phyloP scores from a whole-genome alignment of 768 basidiomycete genomes.

The Pleurotus citrinopileatus region DNA sequence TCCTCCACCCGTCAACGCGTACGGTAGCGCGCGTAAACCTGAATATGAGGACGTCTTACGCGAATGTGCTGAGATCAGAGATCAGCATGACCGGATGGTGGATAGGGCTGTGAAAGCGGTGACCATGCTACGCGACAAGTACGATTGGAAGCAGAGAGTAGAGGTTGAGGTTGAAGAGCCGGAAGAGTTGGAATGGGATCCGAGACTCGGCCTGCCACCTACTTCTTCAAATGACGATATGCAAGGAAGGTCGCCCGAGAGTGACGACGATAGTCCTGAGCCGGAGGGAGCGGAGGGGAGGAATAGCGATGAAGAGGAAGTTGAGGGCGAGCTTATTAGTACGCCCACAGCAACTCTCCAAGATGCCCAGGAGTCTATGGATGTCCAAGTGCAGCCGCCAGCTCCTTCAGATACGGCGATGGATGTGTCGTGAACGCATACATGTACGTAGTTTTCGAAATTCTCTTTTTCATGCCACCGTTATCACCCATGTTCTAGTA shows the following conservation, averaged over 20 bases:
- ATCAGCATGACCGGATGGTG: constrained; percentile 71
- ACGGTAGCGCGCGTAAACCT: constrained; percentile 27
- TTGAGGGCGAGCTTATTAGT: constrained; percentile 14
- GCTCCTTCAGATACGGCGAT: not conserved
- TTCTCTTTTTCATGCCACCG: no score
- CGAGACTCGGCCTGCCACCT: constrained; percentile 38
- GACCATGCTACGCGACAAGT: constrained; percentile 72
- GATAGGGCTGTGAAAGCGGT: constrained; percentile 81
- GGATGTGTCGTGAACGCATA: constrained; percentile 5
- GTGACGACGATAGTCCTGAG: constrained; percentile 15
- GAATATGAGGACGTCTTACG: constrained; percentile 62
- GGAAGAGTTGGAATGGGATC: constrained; percentile 74
- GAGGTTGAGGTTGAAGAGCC: constrained; percentile 78
- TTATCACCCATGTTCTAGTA: no score
- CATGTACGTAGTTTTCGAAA: not conserved
- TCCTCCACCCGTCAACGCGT: constrained; percentile 25
- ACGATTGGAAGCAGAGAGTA: constrained; percentile 81
- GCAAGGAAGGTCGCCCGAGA: not conserved
- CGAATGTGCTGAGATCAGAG: constrained; percentile 65
- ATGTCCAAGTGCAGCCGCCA: constrained; percentile 1
- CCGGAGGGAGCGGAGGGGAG: constrained; percentile 14
- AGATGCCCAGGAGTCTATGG: constrained; percentile 10
- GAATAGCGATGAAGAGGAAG: constrained; percentile 20
- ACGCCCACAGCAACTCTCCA: not conserved
- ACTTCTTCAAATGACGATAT: constrained; percentile 25